Evolutionary conservation across 2,329 filamentous ascomycete species (phyloP).

Genomic region (Immersiporthe knoxdaviesiana): DNA sequence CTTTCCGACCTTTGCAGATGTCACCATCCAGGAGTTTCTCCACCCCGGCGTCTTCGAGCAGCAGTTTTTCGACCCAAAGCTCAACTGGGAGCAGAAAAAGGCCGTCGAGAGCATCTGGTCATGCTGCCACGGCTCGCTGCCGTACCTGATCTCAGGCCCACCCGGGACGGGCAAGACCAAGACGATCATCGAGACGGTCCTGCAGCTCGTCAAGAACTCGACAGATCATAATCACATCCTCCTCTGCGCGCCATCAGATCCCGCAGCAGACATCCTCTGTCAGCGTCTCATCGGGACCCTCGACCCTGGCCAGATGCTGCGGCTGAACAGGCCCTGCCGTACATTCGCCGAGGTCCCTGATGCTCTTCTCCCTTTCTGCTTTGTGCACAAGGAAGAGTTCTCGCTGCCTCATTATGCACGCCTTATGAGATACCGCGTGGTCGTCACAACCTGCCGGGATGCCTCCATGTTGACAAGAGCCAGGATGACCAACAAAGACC

Average conservation of each 20-base stretch:
- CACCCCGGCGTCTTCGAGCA: slow-evolving; percentile 26
- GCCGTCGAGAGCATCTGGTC: slow-evolving; percentile 32
- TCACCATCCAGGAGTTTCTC: slow-evolving; percentile 29
- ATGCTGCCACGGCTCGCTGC: slow-evolving; percentile 33
- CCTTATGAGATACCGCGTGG: slow-evolving; percentile 32
- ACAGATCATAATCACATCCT: slow-evolving; percentile 31
- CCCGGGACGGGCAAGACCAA: slow-evolving; percentile 36
- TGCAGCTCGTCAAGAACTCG: slow-evolving; percentile 32
- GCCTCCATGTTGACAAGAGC: slow-evolving; percentile 31
- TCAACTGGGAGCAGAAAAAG: slow-evolving; percentile 34
- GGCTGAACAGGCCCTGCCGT: slow-evolving; percentile 32
- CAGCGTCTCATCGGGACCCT: slow-evolving; percentile 29
- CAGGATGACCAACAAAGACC: slow-evolving; percentile 34
- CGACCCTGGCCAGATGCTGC: slow-evolving; percentile 30
- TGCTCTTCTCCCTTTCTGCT: slow-evolving; percentile 32
- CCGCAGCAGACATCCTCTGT: slow-evolving; percentile 33
- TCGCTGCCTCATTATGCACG: slow-evolving; percentile 29
- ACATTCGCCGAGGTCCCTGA: slow-evolving; percentile 31
- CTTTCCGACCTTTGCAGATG: slow-evolving; percentile 33
- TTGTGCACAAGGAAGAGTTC: slow-evolving; percentile 27
- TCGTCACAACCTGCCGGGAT: slow-evolving; percentile 35
- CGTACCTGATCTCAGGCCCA: slow-evolving; percentile 35
- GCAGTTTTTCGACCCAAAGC: slow-evolving; percentile 26
- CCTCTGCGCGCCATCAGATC: slow-evolving; percentile 34
- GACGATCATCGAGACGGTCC: slow-evolving; percentile 34